Percentiles rank a stretch among this genome's conserved stretches.
phyloP scores from a whole-genome alignment of 495 filamentous ascomycete species.

The Penicillium canescens region DNA sequence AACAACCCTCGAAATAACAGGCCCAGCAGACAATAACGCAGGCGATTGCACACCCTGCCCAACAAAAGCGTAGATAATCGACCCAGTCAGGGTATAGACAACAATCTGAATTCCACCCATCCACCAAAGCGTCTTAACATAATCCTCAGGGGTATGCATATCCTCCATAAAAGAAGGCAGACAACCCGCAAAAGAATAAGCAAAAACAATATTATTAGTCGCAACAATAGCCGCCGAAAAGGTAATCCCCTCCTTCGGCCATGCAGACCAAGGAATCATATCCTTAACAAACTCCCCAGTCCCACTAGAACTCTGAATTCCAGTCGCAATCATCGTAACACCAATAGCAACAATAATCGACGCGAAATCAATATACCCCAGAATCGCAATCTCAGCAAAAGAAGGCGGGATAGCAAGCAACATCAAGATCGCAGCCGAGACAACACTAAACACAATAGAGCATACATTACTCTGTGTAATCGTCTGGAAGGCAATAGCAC shows the following conservation, averaged over 20 bases:
- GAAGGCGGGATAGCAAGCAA: conserved; percentile 58
- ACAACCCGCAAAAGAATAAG: conserved; percentile 59
- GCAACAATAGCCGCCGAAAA: conserved; percentile 51
- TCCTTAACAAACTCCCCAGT: conserved; percentile 22
- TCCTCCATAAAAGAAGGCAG: conserved; percentile 71
- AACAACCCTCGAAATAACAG: conserved; percentile 60
- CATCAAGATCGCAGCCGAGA: conserved; percentile 60
- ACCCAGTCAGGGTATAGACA: conserved; percentile 65
- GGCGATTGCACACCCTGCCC: conserved; percentile 64
- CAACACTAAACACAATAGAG: conserved; percentile 59
- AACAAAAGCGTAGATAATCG: conserved; percentile 66
- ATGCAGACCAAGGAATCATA: conserved; percentile 28
- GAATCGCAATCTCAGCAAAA: conserved; percentile 55
- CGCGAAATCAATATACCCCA: conserved; percentile 59
- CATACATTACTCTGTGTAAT: conserved; percentile 60
- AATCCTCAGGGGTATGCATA: conserved; percentile 65
- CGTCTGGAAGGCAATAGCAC: conserved; percentile 64
- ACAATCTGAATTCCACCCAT: conserved; percentile 59
- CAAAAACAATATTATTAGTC: conserved; percentile 68
- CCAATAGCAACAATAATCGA: conserved; percentile 64
- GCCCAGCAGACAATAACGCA: conserved; percentile 61
- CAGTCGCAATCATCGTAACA: conserved; percentile 65
- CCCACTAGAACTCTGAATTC: conserved; percentile 39
- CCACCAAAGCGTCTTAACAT: conserved; percentile 56
- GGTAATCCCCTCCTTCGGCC: conserved; percentile 26